Evolutionary conservation across 164 flowering plant genomes (phyloP), one percentile per base, ranked within the genome.

Genomic region (Macadamia tetraphylla): DNA sequence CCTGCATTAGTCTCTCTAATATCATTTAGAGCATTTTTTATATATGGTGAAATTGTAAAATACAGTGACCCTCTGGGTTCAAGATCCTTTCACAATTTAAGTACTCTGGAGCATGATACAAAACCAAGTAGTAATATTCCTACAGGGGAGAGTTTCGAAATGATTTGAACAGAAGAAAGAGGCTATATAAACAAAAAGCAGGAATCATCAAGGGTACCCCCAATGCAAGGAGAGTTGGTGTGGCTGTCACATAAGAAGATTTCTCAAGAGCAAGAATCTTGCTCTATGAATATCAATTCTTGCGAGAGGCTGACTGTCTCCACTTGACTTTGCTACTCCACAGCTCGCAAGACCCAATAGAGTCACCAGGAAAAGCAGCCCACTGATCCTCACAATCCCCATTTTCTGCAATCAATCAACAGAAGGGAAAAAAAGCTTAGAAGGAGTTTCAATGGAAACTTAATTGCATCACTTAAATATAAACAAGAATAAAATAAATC

Each of bases 191-290:
- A 58, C 17, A 60, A n/a, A 29, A 5, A 11, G 3, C 15, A 63
- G 23, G 23, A 23, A 23, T 23, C 23, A 58, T 56, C 44, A 9
- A 60, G 48, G 32, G 56, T 76, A 84, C 97, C 76, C 72, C 67
- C 43, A 78, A 60, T 66, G 95, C 97, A 72, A 91, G 89, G 76
- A 89, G n/a, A n/a, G 75, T 18, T 65, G 97, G 91, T 67, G 81
- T 83, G 10, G 84, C 94, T 72, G 82, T 84, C 35, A 91, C 71
- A 81, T 70, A 79, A 58, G 96, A 96, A 29, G 58, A n/a, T 11
- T 69, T 77, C 64, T 82, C 67, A 48, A 84, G 74, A 35, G 81
- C 85, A 70, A 82, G 23, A 23, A 17, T 35, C 48, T 64, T n/a
- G 87, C 67, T 64, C 78, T 75, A 14, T 89, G 88, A 70, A 91